Percentiles rank a stretch among this genome's conserved stretches.
Conservation (phyloP, 2,329 filamentous ascomycete genomes). For the Fusarium dlaminii region DNA sequence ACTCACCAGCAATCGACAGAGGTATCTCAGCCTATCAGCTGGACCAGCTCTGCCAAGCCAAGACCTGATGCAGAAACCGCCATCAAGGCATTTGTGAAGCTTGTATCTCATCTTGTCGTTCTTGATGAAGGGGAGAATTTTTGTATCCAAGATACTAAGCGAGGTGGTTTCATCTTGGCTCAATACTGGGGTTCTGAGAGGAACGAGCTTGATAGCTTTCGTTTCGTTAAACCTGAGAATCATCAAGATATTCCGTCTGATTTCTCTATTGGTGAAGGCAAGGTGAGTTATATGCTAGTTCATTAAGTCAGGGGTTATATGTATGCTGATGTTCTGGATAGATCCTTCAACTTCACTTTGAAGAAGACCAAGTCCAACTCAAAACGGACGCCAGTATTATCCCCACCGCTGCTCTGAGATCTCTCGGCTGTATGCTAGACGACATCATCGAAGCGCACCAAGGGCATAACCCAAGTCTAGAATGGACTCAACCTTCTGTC, state of each 20-base stretch:
- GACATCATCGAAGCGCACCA: background rate
- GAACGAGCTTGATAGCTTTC: fast-evolving
- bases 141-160: constrained; percentile 2
- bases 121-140: background rate
- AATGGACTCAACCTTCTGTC: constrained; percentile 7
- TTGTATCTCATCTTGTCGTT: background rate
- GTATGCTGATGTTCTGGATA: background rate
- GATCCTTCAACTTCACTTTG: background rate
- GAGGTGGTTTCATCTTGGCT: background rate
- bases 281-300: background rate
- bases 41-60: background rate
- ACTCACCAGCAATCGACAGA: background rate
- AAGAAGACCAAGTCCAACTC: background rate
- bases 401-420: background rate
- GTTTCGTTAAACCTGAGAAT: background rate
- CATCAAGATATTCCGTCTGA: background rate
- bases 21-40: background rate
- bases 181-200: background rate
- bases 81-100: background rate
- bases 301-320: too few relatives aligned
- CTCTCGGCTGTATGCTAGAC: constrained; percentile 1
- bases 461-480: background rate
- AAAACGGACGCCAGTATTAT: background rate
- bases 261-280: constrained; percentile 13
- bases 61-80: background rate